Base-by-base conservation (phyloP, 371 early-diverging fungal species). In the Phascolomyces articulosus region DNA sequence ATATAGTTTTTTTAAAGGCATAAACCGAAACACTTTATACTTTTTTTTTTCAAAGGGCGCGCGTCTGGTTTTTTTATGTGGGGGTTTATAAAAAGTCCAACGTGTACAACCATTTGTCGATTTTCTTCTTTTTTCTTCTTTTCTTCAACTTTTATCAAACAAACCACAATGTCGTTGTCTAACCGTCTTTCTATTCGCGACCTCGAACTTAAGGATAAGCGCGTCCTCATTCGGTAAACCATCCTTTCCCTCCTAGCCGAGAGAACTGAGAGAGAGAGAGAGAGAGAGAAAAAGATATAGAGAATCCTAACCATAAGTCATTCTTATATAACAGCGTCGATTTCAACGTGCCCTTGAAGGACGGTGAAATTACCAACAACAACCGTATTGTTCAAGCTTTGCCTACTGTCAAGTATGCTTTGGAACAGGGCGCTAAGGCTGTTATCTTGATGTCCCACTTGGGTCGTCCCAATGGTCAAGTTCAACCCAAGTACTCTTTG, bases 391-490 rank as follows among this genome's bases (percentile, higher is more conserved):
- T 89, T 53, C 97, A 96, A 63, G 98, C 98, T 51, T 78, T 99
- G 58, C 97, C 98, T 48, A 98, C 98, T 51, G 94, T 99, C 84
- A 82, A 96, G 72, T 89, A 95, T 73, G 95, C 94, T 40, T 78
- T 98, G 60, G 89, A 94, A 11, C 76, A 93, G 27, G 94, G 94
- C 55, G 96, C 96, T 38, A 76, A 90, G 57, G 84, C 93, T 64
- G 95, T 99, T 48, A 90, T 99, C 58, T 88, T 99, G 68, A 97
- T 96, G 95, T 91, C 92, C 79, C 99, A 99, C 85, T 87, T 99
- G 65, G 99, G 99, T 65, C 95, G 99, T 69, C 99, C 99, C 67
- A 94, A 98, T 73, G 98, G 97, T 69, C 83, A 96, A 78, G 87
- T 75, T 57, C 90, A 90, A 10, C 69, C 87, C 55, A 97, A 98